phyloP scores from a whole-genome alignment of 2,329 filamentous ascomycete genomes.

The Sarocladium kiliense region DNA sequence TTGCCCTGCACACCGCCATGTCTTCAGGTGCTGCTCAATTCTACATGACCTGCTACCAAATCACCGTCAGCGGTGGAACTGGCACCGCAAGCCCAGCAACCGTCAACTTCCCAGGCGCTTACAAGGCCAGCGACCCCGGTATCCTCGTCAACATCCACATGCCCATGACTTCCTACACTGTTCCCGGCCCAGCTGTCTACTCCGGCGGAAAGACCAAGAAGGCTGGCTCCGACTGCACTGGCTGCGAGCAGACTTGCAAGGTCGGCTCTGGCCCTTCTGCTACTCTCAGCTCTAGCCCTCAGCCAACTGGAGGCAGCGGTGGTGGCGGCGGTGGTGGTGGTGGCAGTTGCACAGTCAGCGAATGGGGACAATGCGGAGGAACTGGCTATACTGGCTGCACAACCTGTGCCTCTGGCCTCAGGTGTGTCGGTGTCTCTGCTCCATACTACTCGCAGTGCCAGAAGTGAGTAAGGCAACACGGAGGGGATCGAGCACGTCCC shows the following conservation, averaged over 20 bases:
- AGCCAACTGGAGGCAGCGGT: constrained; percentile 6
- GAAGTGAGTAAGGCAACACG: neutral
- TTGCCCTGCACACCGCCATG: constrained; percentile 42
- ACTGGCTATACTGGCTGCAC: neutral
- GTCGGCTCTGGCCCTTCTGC: constrained; percentile 1
- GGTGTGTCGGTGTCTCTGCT: constrained; percentile 4
- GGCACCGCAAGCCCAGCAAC: constrained; percentile 17
- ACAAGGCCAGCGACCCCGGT: constrained; percentile 12
- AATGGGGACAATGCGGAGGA: constrained; percentile 1
- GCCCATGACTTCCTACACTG: constrained; percentile 26
- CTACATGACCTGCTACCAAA: constrained; percentile 24
- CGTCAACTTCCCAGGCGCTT: constrained; percentile 20
- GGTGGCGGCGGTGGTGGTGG: constrained; percentile 1
- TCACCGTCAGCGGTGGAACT: constrained; percentile 20
- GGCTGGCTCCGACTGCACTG: constrained; percentile 32
- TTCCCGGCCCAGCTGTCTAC: constrained; percentile 38
- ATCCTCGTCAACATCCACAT: constrained; percentile 7
- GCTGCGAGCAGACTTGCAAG: constrained; percentile 8
- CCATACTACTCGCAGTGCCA: constrained; percentile 8
- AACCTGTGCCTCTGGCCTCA: constrained; percentile 1
- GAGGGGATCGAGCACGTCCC: neutral
- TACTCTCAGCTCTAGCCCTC: constrained; percentile 1
- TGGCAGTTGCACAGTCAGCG: neutral
- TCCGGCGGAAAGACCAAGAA: constrained; percentile 33
- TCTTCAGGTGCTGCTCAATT: constrained; percentile 33